phyloP scores from a whole-genome alignment of 306 rosid genomes.

The Cicer yamashitae region DNA sequence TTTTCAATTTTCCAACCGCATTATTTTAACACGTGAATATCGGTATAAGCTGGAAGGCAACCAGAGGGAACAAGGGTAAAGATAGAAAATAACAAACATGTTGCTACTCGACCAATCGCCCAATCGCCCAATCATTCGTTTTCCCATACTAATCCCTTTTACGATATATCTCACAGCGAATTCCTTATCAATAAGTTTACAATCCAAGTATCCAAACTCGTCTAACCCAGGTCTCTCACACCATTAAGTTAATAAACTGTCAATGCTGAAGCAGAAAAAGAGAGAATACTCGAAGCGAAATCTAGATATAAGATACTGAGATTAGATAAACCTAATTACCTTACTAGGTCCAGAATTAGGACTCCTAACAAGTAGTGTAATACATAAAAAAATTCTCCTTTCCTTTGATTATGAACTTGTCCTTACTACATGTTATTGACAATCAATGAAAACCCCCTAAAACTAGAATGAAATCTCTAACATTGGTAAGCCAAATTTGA shows the following conservation, averaged over 20 bases:
- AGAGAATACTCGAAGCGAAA: background rate
- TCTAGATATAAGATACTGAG: background rate
- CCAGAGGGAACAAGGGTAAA: background rate
- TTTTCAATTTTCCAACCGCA: background rate
- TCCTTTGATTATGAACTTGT: background rate
- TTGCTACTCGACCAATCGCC: background rate
- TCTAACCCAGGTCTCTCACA: background rate
- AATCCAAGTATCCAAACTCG: conserved; percentile 21
- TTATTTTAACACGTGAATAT: background rate
- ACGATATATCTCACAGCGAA: conserved; percentile 1
- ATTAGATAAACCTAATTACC: conserved; percentile 9
- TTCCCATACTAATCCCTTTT: background rate
- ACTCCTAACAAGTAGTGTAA: conserved; percentile 5
- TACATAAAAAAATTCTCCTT: background rate
- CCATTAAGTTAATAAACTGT: conserved; percentile 1
- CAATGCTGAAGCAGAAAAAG: background rate
- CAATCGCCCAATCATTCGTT: conserved; percentile 1
- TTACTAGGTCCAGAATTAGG: conserved; percentile 5
- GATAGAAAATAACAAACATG: background rate
- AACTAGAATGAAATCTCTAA: conserved; percentile 16
- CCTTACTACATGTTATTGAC: conserved; percentile 5
- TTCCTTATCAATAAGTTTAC: background rate
- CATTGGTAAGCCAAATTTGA: background rate
- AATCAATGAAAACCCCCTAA: conserved; percentile 13
- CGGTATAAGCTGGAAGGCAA: no score